Base-by-base conservation (phyloP, 2,329 filamentous ascomycete species). In the Colletotrichum gloeosporioides region DNA sequence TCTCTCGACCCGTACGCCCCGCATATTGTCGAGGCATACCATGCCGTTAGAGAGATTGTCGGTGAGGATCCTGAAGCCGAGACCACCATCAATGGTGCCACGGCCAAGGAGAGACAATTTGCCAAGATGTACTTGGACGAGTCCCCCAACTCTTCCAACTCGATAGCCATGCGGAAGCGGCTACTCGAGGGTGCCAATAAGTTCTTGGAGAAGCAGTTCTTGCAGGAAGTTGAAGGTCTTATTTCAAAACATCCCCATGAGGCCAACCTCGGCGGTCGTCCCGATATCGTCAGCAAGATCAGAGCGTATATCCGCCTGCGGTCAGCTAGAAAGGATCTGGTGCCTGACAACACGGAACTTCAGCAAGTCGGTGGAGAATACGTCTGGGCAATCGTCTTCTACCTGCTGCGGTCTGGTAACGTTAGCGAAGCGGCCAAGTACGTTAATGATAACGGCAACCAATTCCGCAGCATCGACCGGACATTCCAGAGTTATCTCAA, bases 381-480 rank as follows among this genome's bases (percentile, higher is more conserved):
- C 81, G 94, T 96, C 78, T 99, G 97, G 97, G 96, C 96, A 59
- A 90, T 98, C 66, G 93, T 99, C 61, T 99, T 98, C 87, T 99
- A 95, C 85, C 90, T 99, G 55, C 88, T 99, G 29, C 93, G 97
- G 62, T 94, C 94, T 77, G 97, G 97, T 66, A 93, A 98, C 79
- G 90, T 97, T 69, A 90, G 90, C 18, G 96, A 99, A 84, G 96
- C 96, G 18, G 93, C 95, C 34, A 91, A 94, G 78, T 99, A 98
- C 83, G 95, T 99, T 74, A 93, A 93, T 80, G 91, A 92, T 78
- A 94, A 96, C 82, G 92, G 92, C 79, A 91, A 90, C 79, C 94
- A 95, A 76, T 98, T 99, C 89, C 92, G 95, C 80, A 95, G 95
- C 79, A 93, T 98, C 78, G 97, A 99, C 86, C 93, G 96, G 75